Percentiles rank a stretch among this genome's conserved stretches.
Conservation (phyloP, 2,329 filamentous ascomycete species). For the Neurospora sp. region DNA sequence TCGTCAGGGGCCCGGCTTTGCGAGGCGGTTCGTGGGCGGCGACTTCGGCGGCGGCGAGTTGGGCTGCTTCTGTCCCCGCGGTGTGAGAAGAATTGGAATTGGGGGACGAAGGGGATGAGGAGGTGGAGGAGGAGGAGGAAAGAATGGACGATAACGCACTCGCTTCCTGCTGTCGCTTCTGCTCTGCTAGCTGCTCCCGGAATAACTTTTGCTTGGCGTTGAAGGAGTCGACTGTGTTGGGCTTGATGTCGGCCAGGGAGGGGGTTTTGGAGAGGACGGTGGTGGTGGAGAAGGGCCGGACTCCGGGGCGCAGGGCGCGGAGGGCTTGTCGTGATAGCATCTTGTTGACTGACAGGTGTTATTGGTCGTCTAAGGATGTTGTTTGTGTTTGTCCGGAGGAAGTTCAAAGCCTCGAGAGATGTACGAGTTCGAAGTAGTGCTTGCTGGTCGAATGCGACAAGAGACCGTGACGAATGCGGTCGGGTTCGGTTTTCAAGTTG, state of each 20-base stretch:
- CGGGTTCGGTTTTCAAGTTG: background rate
- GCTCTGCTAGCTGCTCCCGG: constrained; percentile 67
- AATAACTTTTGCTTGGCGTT: constrained; percentile 77
- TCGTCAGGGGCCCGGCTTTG: constrained; percentile 65
- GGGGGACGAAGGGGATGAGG: constrained; percentile 15
- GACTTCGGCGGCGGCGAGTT: constrained; percentile 37
- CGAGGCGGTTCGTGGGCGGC: constrained; percentile 48
- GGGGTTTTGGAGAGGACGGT: constrained; percentile 43
- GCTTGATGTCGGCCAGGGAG: constrained; percentile 75
- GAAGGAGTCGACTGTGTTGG: constrained; percentile 64
- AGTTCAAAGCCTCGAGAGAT: background rate
- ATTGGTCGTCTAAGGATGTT: background rate
- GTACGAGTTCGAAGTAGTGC: background rate
- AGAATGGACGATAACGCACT: constrained; percentile 46
- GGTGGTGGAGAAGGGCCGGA: constrained; percentile 49
- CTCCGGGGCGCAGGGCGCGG: constrained; percentile 23
- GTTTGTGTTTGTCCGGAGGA: background rate
- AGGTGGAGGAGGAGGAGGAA: constrained; percentile 17
- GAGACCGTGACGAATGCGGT: background rate
- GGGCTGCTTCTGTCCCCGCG: constrained; percentile 13
- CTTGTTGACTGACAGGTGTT: constrained; percentile 6
- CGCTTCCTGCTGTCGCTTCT: constrained; percentile 75
- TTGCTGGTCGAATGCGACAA: background rate
- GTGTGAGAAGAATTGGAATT: constrained; percentile 1
- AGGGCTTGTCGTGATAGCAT: constrained; percentile 44